phyloP scores from a whole-genome alignment of 768 basidiomycete genomes.

The Lepiota venenata region DNA sequence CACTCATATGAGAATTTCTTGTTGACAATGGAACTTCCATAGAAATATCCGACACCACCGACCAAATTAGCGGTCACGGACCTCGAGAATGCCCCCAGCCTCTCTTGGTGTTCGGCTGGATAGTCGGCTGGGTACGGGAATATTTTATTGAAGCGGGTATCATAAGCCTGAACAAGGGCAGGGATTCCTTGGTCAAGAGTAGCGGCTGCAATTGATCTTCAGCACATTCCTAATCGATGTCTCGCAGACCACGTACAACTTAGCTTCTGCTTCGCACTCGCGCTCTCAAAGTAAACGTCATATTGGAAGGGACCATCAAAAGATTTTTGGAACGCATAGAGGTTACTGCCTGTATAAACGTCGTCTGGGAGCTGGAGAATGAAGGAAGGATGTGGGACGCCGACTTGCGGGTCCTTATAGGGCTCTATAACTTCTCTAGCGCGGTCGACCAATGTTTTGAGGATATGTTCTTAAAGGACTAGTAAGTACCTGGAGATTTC shows the following conservation, averaged over 20 bases:
- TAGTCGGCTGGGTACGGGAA: constrained; percentile 69
- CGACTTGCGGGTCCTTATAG: constrained; percentile 46
- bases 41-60: constrained; percentile 94
- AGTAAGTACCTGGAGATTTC: neutral
- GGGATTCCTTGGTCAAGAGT: constrained; percentile 68
- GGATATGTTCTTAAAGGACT: constrained; percentile 49
- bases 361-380: constrained; percentile 77
- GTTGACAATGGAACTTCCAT: constrained; percentile 87
- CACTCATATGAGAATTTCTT: constrained; percentile 85
- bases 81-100: constrained; percentile 74
- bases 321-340: constrained; percentile 84
- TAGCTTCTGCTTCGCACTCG: constrained; percentile 59
- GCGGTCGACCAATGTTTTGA: constrained; percentile 54
- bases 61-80: constrained; percentile 88
- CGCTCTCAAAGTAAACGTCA: constrained; percentile 86
- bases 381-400: constrained; percentile 77
- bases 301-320: constrained; percentile 87
- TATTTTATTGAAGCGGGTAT: constrained; percentile 58
- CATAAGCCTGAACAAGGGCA: constrained; percentile 58
- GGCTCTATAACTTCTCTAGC: constrained; percentile 52
- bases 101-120: constrained; percentile 39
- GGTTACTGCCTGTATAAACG: constrained; percentile 65
- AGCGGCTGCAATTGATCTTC: constrained; percentile 39
- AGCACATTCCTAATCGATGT: neutral
- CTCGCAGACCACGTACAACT: constrained; percentile 44